Evolutionary conservation across 768 basidiomycete species (phyloP).

Genomic region (Mycena vulgaris): DNA sequence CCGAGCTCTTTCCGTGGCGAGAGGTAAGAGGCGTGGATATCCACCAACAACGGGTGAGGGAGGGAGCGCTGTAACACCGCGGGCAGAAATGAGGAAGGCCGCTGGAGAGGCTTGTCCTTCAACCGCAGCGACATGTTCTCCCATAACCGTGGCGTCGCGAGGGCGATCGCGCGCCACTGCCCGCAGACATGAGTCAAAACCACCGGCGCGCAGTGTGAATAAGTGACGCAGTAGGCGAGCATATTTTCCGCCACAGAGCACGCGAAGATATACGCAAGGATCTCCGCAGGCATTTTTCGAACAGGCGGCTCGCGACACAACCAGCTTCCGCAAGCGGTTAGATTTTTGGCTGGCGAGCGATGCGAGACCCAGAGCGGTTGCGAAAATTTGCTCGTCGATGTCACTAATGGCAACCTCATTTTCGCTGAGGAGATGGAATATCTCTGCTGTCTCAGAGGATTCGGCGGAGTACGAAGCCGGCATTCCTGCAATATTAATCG

Average conservation of each 20-base stretch:
- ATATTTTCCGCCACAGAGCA: not conserved
- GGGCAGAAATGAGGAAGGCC: not conserved
- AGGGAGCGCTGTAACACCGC: not conserved
- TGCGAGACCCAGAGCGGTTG: not conserved
- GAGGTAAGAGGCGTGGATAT: not conserved
- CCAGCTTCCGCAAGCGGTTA: not conserved
- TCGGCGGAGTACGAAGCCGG: too few relatives aligned
- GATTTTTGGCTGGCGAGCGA: not conserved
- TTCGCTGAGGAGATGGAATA: not conserved
- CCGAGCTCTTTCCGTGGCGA: not conserved
- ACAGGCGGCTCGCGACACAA: not conserved
- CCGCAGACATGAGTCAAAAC: not conserved
- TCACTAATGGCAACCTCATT: not conserved
- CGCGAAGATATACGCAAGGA: not conserved
- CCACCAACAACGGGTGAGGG: not conserved
- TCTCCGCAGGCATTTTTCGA: not conserved
- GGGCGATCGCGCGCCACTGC: not conserved
- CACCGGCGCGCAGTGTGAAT: not conserved
- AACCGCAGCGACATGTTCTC: conserved; percentile 10
- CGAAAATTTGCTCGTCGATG: not conserved
- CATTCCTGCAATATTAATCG: too few relatives aligned
- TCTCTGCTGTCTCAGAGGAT: too few relatives aligned
- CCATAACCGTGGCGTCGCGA: not conserved
- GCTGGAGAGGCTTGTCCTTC: not conserved
- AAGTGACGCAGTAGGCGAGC: not conserved